Evolutionary conservation across 768 basidiomycete species (phyloP), one percentile per base, ranked within the genome.

Genomic region (Xerocomus brunneocitrinus): DNA sequence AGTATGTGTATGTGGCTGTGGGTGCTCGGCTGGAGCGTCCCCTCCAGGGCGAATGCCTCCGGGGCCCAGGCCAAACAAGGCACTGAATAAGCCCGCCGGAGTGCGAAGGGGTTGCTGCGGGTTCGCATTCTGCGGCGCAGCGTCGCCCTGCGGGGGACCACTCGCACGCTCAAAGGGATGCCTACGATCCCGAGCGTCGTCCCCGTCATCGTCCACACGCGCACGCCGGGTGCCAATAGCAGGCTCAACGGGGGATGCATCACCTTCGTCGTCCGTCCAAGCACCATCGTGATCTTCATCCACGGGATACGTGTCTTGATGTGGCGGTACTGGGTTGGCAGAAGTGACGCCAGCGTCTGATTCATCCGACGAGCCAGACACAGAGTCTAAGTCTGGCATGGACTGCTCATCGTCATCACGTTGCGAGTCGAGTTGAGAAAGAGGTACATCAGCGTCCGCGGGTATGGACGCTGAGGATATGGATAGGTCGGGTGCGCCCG

Each of bases 141-240:
- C 41, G 25, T 62, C 54, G 25, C 46, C 61, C 34, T 8, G 59
- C 22, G 60, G 60, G 39, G 60, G 65, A 42, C 63, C 70, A 72
- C 70, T 50, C 49, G 72, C 67, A 47, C 85, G 80, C 64, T 85
- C 78, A 22, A 82, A 83, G 16, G 85, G 83, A 61, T 85, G 83
- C 52, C 85, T 76, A 52, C 79, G 75, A 61, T 86, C 81, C 36
- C 83, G 70, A 12, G 81, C 82, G 7, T 77, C 75, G 56, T 87
- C 83, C 6, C 75, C 75, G 51, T 85, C 84, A 50, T 83, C 79
- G 2, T 85, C 82, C 3, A 84, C 81, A 40, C 84, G 70, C 16
- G 78, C 73, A 24, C 83, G 83, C 40, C 83, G 70, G 45, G 64
- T 75, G 13, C 71, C 62, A 5, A 64, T 43, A 16, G 67, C 63